phyloP scores from a whole-genome alignment of 306 rosid genomes.

The Notholithocarpus densiflorus region DNA sequence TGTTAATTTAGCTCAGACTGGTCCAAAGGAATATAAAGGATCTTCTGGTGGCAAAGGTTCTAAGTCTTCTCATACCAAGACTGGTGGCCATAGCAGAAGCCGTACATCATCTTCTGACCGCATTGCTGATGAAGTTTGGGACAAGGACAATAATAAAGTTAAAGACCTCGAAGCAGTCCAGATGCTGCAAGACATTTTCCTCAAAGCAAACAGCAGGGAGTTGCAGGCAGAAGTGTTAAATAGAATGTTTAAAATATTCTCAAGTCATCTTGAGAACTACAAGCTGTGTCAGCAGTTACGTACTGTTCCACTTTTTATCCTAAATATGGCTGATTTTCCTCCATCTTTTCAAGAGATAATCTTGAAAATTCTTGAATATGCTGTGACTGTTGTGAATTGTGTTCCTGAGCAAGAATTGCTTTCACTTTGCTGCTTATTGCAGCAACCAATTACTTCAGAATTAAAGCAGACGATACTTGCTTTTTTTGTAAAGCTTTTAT shows the following conservation, averaged over 20 bases:
- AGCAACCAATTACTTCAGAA: constrained; percentile 88
- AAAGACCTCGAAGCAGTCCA: constrained; percentile 99
- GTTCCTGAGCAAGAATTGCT: constrained; percentile 99
- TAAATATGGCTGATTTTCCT: constrained; percentile 93
- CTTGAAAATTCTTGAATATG: constrained; percentile 98
- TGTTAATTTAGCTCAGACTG: constrained; percentile 93
- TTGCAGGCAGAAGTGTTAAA: constrained; percentile 96
- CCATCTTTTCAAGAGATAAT: constrained; percentile 82
- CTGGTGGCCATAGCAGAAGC: constrained; percentile 64
- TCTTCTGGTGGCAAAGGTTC: constrained; percentile 58
- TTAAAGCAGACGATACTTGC: constrained; percentile 88
- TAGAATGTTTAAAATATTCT: constrained; percentile 92
- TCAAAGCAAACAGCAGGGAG: constrained; percentile 74
- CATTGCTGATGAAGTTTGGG: constrained; percentile 85
- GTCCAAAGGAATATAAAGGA: constrained; percentile 58
- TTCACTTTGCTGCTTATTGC: constrained; percentile 96
- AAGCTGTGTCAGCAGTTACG: constrained; percentile 92
- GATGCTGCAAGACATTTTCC: constrained; percentile 97
- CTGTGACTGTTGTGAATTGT: constrained; percentile 96
- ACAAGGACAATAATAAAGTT: constrained; percentile 78
- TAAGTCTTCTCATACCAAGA: constrained; percentile 64
- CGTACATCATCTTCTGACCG: constrained; percentile 67
- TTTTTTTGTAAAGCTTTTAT: constrained; percentile 89
- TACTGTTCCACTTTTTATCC: constrained; percentile 91
- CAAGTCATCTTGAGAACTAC: constrained; percentile 94